Evolutionary conservation across 352 stramenopile species (phyloP).

Genomic region (Phytophthora cactorum): DNA sequence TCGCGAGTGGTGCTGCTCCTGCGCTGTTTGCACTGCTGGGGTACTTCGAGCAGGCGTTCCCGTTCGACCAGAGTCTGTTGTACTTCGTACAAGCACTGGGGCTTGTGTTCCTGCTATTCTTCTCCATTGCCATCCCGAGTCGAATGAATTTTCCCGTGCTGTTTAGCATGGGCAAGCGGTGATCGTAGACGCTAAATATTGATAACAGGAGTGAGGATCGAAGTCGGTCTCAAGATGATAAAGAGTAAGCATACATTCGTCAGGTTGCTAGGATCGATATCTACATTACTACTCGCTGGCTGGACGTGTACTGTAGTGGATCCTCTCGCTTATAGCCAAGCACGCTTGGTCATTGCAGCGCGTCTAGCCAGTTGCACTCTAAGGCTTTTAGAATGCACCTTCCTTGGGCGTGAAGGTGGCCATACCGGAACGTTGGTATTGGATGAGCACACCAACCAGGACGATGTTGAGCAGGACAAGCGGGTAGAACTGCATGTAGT

Average conservation of each 20-base stretch:
- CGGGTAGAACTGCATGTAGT: conserved; percentile 83
- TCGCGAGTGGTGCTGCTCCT: conserved; percentile 54
- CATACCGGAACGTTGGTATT: conserved; percentile 79
- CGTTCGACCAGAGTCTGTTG: conserved; percentile 80
- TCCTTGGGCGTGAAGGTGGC: conserved; percentile 50
- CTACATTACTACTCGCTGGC: conserved; percentile 40
- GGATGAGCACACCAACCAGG: conserved; percentile 51
- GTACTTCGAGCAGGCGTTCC: conserved; percentile 80
- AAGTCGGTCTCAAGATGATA: conserved; percentile 25
- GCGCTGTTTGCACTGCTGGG: conserved; percentile 76
- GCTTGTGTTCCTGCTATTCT: conserved; percentile 73
- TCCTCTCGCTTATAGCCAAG: conserved; percentile 9
- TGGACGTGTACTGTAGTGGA: conserved; percentile 22
- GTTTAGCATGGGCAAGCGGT: conserved; percentile 83
- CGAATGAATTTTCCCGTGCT: conserved; percentile 85
- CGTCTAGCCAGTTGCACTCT: conserved; percentile 14
- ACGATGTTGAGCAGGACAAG: conserved; percentile 70
- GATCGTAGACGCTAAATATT: conserved; percentile 15
- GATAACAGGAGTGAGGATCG: background rate
- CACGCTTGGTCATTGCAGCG: conserved; percentile 7
- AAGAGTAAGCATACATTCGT: conserved; percentile 41
- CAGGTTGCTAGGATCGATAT: conserved; percentile 41
- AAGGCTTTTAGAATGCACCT: conserved; percentile 34
- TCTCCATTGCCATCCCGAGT: conserved; percentile 79
- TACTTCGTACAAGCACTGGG: conserved; percentile 79